Conservation (phyloP, 2,329 filamentous ascomycete species). For the Hypoxylon sp. region DNA sequence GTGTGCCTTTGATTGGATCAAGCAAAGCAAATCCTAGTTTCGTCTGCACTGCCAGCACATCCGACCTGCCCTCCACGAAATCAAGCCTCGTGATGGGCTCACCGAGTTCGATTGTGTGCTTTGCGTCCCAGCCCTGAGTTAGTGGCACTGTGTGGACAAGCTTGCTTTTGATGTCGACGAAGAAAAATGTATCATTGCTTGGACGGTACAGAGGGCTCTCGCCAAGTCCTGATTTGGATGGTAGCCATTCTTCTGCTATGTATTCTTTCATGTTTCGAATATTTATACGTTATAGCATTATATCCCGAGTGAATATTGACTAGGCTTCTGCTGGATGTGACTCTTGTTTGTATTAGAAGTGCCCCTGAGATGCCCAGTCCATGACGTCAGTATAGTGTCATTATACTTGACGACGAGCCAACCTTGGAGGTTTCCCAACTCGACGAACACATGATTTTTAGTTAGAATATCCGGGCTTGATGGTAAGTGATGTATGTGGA, state of each 20-base stretch:
- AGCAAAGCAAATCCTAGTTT: slow-evolving; percentile 44
- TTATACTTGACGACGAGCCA: not conserved
- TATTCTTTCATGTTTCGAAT: slow-evolving; percentile 44
- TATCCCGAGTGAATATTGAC: not conserved
- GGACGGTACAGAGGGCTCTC: slow-evolving; percentile 49
- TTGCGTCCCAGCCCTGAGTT: not conserved
- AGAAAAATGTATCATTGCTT: slow-evolving; percentile 43
- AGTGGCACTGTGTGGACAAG: not conserved
- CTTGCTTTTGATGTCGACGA: not conserved
- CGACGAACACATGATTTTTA: not conserved
- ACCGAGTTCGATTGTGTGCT: slow-evolving; percentile 11
- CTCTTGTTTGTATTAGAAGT: not conserved
- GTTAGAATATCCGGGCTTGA: too few relatives aligned
- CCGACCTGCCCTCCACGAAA: slow-evolving; percentile 35
- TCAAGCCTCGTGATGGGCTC: slow-evolving; percentile 46
- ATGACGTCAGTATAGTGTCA: not conserved
- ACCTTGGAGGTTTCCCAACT: not conserved
- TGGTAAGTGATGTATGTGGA: too few relatives aligned
- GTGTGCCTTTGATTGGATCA: slow-evolving; percentile 24
- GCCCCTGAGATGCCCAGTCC: not conserved
- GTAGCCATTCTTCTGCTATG: slow-evolving; percentile 48
- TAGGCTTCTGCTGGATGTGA: not conserved
- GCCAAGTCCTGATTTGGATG: slow-evolving; percentile 44
- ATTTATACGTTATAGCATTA: not conserved
- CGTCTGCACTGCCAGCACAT: slow-evolving; percentile 47